Percentiles rank a stretch among this genome's conserved stretches.
Evolutionary conservation across 192 early-diverging fungal species (phyloP).

Genomic region (Podila minutissima): DNA sequence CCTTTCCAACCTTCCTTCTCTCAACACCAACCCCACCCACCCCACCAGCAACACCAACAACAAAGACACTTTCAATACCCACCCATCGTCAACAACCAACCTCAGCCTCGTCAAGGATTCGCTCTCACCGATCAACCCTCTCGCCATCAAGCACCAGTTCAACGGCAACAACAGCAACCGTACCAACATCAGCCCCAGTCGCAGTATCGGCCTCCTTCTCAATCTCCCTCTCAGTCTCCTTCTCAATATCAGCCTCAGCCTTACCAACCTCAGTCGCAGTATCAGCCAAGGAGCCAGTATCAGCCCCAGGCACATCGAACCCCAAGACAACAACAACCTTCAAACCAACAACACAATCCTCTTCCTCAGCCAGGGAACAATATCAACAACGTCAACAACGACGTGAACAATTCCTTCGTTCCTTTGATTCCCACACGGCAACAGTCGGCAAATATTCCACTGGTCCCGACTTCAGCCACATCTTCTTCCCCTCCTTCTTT

Average conservation of each 20-base stretch:
- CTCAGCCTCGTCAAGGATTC: background rate
- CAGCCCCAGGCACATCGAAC: background rate
- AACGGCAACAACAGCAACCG: background rate
- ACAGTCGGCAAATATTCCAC: background rate
- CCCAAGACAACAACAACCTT: background rate
- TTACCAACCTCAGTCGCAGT: background rate
- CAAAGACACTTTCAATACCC: background rate
- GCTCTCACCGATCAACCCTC: background rate
- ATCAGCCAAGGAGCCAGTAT: background rate
- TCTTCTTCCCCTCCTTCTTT: background rate
- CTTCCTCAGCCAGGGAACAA: background rate
- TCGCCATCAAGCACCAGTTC: background rate
- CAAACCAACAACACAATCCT: background rate
- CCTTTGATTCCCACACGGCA: background rate
- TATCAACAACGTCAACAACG: slow-evolving; percentile 6
- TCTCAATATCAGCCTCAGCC: background rate
- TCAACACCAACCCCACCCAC: background rate
- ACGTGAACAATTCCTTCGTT: background rate
- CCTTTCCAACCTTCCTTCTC: background rate
- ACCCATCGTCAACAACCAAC: slow-evolving; percentile 4
- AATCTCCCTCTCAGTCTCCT: background rate
- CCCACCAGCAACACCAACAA: slow-evolving; percentile 4
- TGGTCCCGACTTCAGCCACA: background rate
- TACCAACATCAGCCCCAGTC: slow-evolving; percentile 1
- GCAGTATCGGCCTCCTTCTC: background rate